Evolutionary conservation across 2,329 filamentous ascomycete species (phyloP).

Genomic region (Colletotrichum sidae): DNA sequence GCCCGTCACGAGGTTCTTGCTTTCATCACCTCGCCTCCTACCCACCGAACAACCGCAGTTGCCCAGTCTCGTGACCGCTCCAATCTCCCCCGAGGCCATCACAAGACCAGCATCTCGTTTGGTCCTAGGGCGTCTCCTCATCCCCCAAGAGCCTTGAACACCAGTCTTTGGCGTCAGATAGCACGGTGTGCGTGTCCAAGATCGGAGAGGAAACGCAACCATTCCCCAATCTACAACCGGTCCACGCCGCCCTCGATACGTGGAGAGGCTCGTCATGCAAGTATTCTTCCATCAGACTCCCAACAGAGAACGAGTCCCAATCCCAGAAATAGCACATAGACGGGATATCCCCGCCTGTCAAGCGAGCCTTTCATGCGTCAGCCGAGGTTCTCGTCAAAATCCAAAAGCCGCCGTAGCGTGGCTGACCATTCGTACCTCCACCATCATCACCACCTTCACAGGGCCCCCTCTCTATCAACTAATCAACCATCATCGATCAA

Average conservation of each 20-base stretch:
- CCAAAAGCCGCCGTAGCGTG: neutral
- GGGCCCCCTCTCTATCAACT: too few relatives aligned
- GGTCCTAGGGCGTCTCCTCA: neutral
- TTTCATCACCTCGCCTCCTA: too few relatives aligned
- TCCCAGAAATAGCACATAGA: constrained; percentile 8
- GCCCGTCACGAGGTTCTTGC: too few relatives aligned
- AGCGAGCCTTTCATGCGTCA: constrained; percentile 16
- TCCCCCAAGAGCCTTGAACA: too few relatives aligned
- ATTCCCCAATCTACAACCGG: too few relatives aligned
- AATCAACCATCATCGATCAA: too few relatives aligned
- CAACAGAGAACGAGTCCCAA: constrained; percentile 6
- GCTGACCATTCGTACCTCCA: neutral
- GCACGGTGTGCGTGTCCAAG: too few relatives aligned
- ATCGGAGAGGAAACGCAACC: neutral
- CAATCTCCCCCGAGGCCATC: constrained; percentile 26
- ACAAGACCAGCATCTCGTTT: constrained; percentile 21
- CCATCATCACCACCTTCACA: neutral
- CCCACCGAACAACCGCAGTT: too few relatives aligned
- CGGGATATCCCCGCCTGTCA: constrained; percentile 14
- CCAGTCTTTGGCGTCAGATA: too few relatives aligned
- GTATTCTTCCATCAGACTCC: constrained; percentile 28
- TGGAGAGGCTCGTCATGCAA: constrained; percentile 10
- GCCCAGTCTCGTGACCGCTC: constrained; percentile 20
- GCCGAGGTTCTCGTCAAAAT: constrained; percentile 12
- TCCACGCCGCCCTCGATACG: constrained; percentile 4